Base-by-base conservation (phyloP, 2,329 filamentous ascomycete genomes). In the Nemania sp. region DNA sequence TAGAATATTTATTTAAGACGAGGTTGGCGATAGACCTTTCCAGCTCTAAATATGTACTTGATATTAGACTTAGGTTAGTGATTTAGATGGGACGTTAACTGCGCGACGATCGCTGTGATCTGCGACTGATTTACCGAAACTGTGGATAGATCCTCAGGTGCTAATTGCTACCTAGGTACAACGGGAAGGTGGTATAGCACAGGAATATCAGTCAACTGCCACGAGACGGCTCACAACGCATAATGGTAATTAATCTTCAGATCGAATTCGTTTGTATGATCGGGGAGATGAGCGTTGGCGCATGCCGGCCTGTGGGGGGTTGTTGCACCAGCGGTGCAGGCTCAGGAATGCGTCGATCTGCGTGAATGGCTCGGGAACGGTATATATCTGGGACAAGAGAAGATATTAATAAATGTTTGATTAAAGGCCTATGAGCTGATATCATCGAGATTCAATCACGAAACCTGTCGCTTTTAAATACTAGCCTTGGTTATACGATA, bases 121-220 rank as follows among this genome's bases (percentile, higher is more conserved):
- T 55, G 29, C 41, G 55, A 64, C 63, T 4, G 18, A 43, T 64
- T 32, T 64, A 49, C 60, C 60, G 41, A 64, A 64, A 64, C 41
- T 8, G 29, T 43, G 58, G 35, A 32, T 32, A 43, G 57, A 51
- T 65, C 56, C 15, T 38, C 2, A 35, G 26, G 13, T 22, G 26
- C 26, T 51, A 38, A 15, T 20, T 47, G 45, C 18, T 66, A 53
- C 45, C 10, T 35, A 27, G 43, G 52, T 62, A 53, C 43, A 53
- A 57, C 10, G 5, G 22, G 27, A 64, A 59, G 58, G 47, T 43
- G 26, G 20, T 22, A 66, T 26, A n/a, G 11, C 35, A n/a, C 20
- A 43, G n/a, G 18, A 41, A 26, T 24, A 52, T 38, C 57, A n/a
- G 32, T 54, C 41, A 49, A 59, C 26, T 41, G 41, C n/a, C 60